phyloP scores from a whole-genome alignment of 768 basidiomycete genomes.

The Lactarius hengduanensis region DNA sequence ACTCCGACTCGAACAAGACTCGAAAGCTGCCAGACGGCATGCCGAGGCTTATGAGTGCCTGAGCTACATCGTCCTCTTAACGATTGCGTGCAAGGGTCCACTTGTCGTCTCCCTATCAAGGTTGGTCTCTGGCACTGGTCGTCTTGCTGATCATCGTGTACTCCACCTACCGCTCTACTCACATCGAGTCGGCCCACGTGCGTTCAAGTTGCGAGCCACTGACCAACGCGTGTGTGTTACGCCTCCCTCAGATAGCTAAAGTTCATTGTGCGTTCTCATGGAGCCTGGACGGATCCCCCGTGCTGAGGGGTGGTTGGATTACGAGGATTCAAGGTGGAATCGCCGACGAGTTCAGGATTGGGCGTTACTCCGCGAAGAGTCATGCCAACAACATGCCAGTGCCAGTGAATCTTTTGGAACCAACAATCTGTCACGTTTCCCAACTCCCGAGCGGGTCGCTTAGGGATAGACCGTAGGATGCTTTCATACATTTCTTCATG shows the following conservation, averaged over 20 bases:
- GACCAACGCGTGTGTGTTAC: too few species aligned
- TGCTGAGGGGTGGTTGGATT: slow-evolving; percentile 16
- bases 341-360: not conserved
- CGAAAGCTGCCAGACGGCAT: too few species aligned
- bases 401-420: slow-evolving; percentile 31
- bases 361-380: slow-evolving; percentile 25
- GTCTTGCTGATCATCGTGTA: too few species aligned
- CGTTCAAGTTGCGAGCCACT: too few species aligned
- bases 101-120: not conserved
- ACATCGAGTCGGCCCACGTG: too few species aligned
- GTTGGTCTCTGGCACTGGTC: too few species aligned
- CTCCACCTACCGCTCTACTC: too few species aligned
- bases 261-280: slow-evolving; percentile 6
- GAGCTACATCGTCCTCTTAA: too few species aligned
- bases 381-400: too few species aligned
- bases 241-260: not conserved
- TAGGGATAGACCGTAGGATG: slow-evolving; percentile 25
- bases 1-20: too few species aligned
- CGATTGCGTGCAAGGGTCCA: not conserved
- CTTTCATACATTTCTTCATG: slow-evolving; percentile 46
- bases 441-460: not conserved
- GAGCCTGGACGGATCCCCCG: slow-evolving; percentile 17
- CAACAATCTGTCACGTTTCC: too few species aligned
- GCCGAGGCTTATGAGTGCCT: too few species aligned
- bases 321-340: slow-evolving; percentile 9